These are phyloP conservation scores for Cyclocybe cylindracea DNA, from an alignment of 768 basidiomycete species.

Conservation along the genomic window DNA sequence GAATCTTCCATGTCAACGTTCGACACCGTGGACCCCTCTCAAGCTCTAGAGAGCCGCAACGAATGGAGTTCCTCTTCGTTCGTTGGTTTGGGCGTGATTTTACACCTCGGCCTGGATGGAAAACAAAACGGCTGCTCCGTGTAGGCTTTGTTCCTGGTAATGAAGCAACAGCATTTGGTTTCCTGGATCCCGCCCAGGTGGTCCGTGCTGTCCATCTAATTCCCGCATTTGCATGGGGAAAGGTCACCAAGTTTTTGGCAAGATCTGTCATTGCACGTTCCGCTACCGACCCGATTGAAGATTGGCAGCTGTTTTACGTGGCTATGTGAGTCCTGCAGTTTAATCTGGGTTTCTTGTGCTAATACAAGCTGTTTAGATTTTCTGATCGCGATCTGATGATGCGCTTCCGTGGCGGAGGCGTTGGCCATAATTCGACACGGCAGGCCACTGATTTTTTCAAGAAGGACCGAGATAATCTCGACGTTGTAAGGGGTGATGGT, in stretches of 20 bases:
- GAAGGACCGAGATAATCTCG: too few relatives aligned
- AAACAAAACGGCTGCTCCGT: constrained; percentile 4
- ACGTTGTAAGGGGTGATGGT: too few relatives aligned
- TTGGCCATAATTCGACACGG: neutral
- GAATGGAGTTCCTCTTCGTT: constrained; percentile 27
- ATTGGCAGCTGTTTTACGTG: constrained; percentile 30
- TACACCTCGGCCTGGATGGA: neutral
- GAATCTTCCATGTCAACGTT: constrained; percentile 19
- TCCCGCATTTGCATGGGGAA: constrained; percentile 21
- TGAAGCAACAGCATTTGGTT: constrained; percentile 26
- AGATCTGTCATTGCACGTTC: constrained; percentile 6
- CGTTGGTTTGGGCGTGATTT: constrained; percentile 20
- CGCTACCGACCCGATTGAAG: neutral
- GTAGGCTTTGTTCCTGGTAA: constrained; percentile 21
- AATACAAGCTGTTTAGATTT: too few relatives aligned
- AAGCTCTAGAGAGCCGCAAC: neutral
- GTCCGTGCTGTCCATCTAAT: constrained; percentile 28
- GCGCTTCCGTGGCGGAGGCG: constrained; percentile 18
- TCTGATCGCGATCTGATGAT: constrained; percentile 31
- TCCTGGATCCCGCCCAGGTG: constrained; percentile 26
- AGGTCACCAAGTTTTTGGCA: constrained; percentile 12
- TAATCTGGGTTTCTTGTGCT: too few relatives aligned
- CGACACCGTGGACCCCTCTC: neutral
- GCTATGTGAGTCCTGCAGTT: constrained; percentile 26
- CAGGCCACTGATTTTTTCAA: too few relatives aligned